Base-by-base conservation (phyloP, 2,329 filamentous ascomycete species). In the Colletotrichum graminicola region DNA sequence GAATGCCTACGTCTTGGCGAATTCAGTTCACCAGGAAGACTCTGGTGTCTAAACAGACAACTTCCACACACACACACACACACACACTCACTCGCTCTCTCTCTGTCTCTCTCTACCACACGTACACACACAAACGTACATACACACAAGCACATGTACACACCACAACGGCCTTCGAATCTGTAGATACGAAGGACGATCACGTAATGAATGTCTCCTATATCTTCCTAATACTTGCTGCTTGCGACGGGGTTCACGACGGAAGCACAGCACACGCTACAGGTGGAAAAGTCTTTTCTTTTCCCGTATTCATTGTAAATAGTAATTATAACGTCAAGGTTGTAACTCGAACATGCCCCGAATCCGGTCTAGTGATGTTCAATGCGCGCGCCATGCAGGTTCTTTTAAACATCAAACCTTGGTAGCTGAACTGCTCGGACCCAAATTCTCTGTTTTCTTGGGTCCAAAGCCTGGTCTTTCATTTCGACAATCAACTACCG, bases 1-100 rank as follows among this genome's bases (percentile, higher is more conserved):
- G 75, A 62, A 59, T 7, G 32, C 70, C 10, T 73, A 73, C 43
- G 71, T 66, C 16, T 47, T 59, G 4, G 57, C 56, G 45, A 59
- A 69, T 10, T 39, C 36, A 5, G 23, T 75, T 26, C 61, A 72
- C 66, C 75, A 75, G 66, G 67, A 74, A 36, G 75, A 76, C 63
- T 76, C 75, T 55, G 75, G 75, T 36, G 66, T 76, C 32, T 76
- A 68, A 62, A 32, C 34, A n/a, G 29, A 49, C 6, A n/a, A 4
- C 2, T n/a, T 18, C 18, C 34, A 3, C 36, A 11, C n/a, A 5
- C 12, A 10, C 41, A 7, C 41, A 18, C 18, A 21, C 41, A 21
- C 18, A 8, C 41, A 6, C 41, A 7, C n/a, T n/a, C n/a, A n/a
- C n/a, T n/a, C n/a, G n/a, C n/a, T n/a, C n/a, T n/a, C n/a, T n/a